Percentiles rank a stretch among this genome's conserved stretches.
Conservation (phyloP, 1,139 yeast species). For the Sugiyamaella pinicola region DNA sequence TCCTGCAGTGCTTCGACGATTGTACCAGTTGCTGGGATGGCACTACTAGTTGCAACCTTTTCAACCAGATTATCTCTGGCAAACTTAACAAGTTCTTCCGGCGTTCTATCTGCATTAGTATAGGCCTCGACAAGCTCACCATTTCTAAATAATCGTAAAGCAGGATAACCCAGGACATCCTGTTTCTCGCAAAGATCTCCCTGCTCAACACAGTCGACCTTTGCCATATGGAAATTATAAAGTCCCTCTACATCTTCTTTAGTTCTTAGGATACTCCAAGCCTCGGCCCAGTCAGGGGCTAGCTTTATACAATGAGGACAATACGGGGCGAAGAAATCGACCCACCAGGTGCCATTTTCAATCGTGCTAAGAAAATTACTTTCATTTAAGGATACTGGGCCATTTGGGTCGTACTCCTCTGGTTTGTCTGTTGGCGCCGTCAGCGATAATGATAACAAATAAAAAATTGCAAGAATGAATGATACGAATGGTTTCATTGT, state of each 20-base stretch:
- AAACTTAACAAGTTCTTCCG: constrained; percentile 24
- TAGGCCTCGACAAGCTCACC: constrained; percentile 39
- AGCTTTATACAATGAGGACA: constrained; percentile 45
- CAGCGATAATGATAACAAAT: not conserved
- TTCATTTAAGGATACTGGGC: constrained; percentile 2
- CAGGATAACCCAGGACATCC: constrained; percentile 41
- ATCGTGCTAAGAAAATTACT: constrained; percentile 27
- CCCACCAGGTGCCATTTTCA: constrained; percentile 42
- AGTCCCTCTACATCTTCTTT: constrained; percentile 29
- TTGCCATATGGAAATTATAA: constrained; percentile 41
- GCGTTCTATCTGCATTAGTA: constrained; percentile 23
- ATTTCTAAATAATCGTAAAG: constrained; percentile 40
- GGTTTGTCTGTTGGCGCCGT: constrained; percentile 8
- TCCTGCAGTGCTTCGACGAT: too few relatives aligned
- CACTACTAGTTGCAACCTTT: too few relatives aligned
- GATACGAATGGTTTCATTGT: not conserved
- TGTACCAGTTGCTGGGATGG: not conserved
- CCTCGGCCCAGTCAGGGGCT: constrained; percentile 45
- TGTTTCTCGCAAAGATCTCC: constrained; percentile 45
- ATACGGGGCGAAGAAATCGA: constrained; percentile 48
- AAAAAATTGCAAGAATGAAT: not conserved
- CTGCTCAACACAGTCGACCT: constrained; percentile 45
- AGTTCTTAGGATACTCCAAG: constrained; percentile 32
- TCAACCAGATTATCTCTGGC: constrained; percentile 13
- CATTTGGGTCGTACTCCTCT: constrained; percentile 13